Evolutionary conservation across 805 yeast genomes (phyloP), one percentile per base, ranked within the genome.

Genomic region (Ogataea kodamae): DNA sequence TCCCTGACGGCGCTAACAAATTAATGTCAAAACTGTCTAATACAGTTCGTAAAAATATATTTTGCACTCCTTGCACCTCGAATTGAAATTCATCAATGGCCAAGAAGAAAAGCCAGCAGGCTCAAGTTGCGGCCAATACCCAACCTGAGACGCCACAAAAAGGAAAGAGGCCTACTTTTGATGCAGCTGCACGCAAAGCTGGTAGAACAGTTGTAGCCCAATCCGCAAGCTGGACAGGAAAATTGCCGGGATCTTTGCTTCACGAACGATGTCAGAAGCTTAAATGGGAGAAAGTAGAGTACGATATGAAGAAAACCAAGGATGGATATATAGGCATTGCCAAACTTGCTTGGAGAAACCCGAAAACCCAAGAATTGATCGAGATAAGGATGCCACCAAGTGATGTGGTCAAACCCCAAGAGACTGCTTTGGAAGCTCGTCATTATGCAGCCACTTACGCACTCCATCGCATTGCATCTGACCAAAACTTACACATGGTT

Each of bases 381-480:
- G 59, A 61, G 2, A 68, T 87, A 3, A 65, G 68, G 33, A 67
- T 72, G 78, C 64, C 67, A 48, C 75, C 80, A 0, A 69, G 70
- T 12, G 50, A 58, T 5, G 50, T 71, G 4, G 67, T 80, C 5
- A 59, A 62, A 3, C 80, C 89, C 0, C 87, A 83, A 46, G 84
- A 77, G 28, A 86, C 97, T 0, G 74, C 95, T 2, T 66, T 86
- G 19, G 97, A 89, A 48, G 96, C 97, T 1, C 71, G 96, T 28
- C 95, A 89, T 55, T 71, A 73, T 49, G 88, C 90, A 0, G 97
- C 98, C 0, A 88, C 97, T 0, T 85, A 81, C 45, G 92, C 90
- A 0, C 58, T 90, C 42, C 89, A 78, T 54, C 66, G 95, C 21
- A 69, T 90, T 12, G 79, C 89, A 22, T 84, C 78, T 40, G 80